Base-by-base conservation (phyloP, 306 rosid genomes). In the Fragaria nilgerrensis region DNA sequence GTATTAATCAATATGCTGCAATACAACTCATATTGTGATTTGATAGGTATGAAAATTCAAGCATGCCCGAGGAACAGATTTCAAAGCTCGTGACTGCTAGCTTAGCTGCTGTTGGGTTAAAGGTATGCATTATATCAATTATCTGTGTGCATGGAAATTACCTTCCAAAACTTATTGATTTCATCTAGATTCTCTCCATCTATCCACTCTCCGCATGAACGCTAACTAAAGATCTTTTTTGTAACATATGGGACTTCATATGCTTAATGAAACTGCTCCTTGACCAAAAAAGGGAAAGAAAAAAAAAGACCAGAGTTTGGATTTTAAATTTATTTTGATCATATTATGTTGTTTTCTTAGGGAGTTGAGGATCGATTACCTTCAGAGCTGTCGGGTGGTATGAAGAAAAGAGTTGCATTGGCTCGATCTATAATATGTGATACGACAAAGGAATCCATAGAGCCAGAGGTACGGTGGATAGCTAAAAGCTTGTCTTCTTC, bases 351-450 rank as follows among this genome's bases (percentile, higher is more conserved):
- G 4, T 43, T 75, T 77, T 41, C 71, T 56, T 62, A 96, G 99
- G 96, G 87, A 72, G 99, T 96, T 80, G 99, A 96, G 84, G 94
- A 96, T 43, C 89, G 98, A 59, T 64, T 91, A 75, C 99, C 99
- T 67, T 96, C 99, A 39, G 99, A 96, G 84, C 82, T 96, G 86
- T 96, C 99, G 41, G 99, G 99, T 64, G 98, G 99, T 84, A 96
- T 96, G 99, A 96, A 96, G 86, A 96, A 96, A 75, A 89, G 99
- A 82, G 98, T 96, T 82, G 99, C 99, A 53, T 83, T 96, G 85
- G 99, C 99, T 65, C 92, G 98, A 62, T 92, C 98, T 79, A 91
- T 96, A 75, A 91, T 96, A 73, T 87, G 52, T 82, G 99, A 96
- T 80, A 87, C 87, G 48, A 83, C 96, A 78, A 88, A 84, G 67